Evolutionary conservation across 2,329 filamentous ascomycete genomes (phyloP), one percentile per base, ranked within the genome.

Genomic region (Colletotrichum tamarilloi): DNA sequence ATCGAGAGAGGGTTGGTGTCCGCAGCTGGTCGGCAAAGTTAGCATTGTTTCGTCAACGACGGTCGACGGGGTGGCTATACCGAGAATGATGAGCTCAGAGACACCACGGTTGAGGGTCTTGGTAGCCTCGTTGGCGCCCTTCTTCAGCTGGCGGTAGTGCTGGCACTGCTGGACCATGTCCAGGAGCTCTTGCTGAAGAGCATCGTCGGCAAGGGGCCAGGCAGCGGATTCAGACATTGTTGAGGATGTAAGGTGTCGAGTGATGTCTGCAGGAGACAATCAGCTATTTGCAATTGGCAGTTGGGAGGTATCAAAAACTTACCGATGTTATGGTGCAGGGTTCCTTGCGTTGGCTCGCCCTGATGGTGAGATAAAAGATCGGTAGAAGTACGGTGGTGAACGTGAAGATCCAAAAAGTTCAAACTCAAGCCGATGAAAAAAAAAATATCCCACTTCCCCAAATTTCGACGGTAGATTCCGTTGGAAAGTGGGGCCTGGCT

Each of bases 51-150:
- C 26, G 26, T 58, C 26, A 16, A 16, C 32, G 2, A 38, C 22
- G 19, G n/a, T 59, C 30, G 9, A 22, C 9, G n/a, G 22, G 4
- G 32, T 12, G 32, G 30, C 22, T 2, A 12, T 28, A 59, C 57
- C 28, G 67, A 98, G 91, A 78, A 98, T 90, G 80, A 98, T 92
- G 76, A 98, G 87, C 86, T 98, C 96, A 77, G 92, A 92, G 75
- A 96, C 95, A 85, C 96, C 95, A 78, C 96, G 93, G 87, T 97
- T 97, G 63, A 98, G 89, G 1, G 94, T 93, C 89, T 97, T 97
- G 81, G 94, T 97, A 49, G 91, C 87, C 84, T 76, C 67, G 67
- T 72, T 74, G 53, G 59, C 60, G 75, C 94, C 94, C 88, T 97
- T 97, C 89, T 97, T 97, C 77, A 95, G 85, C 88, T 97, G 94